phyloP scores from a whole-genome alignment of 2,329 filamentous ascomycete genomes.

The Aspergillus jensenii region DNA sequence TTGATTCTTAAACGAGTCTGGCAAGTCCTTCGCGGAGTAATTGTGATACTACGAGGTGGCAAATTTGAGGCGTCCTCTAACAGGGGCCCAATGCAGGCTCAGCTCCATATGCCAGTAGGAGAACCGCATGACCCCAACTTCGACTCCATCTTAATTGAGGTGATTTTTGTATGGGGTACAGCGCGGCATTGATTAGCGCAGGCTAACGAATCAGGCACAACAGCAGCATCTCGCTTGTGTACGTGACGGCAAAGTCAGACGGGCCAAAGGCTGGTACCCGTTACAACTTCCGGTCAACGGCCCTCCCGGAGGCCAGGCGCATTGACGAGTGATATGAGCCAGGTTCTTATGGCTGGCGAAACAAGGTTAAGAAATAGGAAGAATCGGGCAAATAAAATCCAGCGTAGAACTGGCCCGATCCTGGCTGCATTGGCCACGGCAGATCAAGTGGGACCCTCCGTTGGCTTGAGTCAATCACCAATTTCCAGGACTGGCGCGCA shows the following conservation, averaged over 20 bases:
- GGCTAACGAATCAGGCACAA: neutral
- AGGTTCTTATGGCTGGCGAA: neutral
- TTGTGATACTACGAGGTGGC: neutral
- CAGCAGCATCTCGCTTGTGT: neutral
- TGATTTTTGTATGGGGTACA: neutral
- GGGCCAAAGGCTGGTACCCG: neutral
- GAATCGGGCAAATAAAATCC: neutral
- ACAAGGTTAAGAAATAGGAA: neutral
- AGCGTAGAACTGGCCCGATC: neutral
- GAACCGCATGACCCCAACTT: slow-evolving; percentile 3
- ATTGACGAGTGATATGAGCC: neutral
- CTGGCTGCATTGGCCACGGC: slow-evolving; percentile 14
- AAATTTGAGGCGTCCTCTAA: neutral
- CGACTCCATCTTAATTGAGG: neutral
- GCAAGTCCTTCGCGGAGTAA: neutral
- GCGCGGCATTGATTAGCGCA: neutral
- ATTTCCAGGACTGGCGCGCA: too few relatives aligned
- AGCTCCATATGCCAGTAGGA: neutral
- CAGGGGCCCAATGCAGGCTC: slow-evolving; percentile 1
- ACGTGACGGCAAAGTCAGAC: too few relatives aligned
- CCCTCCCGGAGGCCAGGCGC: neutral
- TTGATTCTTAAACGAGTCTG: neutral
- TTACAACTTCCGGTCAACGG: neutral
- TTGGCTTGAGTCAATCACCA: neutral
- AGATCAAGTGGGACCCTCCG: slow-evolving; percentile 12